Percentiles rank a stretch among this genome's conserved stretches.
These are phyloP conservation scores for Trichoderma orchidacearum DNA, from an alignment of 495 filamentous ascomycete species.

Conservation along the genomic window DNA sequence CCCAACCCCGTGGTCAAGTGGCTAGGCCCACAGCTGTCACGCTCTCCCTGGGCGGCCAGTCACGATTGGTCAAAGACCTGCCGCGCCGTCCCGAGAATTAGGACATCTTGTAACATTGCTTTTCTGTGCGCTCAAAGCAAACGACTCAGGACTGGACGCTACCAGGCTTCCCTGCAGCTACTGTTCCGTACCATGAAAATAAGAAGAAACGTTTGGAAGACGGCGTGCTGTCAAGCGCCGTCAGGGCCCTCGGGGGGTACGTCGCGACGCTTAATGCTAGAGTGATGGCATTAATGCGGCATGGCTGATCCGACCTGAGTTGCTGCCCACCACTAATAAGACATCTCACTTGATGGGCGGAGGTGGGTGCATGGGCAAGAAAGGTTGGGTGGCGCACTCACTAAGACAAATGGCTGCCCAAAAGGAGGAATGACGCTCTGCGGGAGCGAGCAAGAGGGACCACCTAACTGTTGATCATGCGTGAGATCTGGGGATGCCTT, in stretches of 20 bases:
- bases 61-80: not conserved
- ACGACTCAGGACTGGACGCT: not conserved
- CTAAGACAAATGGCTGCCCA: too few relatives aligned
- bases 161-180: not conserved
- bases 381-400: too few relatives aligned
- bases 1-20: not conserved
- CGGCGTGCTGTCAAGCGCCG: not conserved
- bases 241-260: not conserved
- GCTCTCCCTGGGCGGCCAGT: not conserved
- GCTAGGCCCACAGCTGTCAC: not conserved
- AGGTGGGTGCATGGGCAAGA: not conserved
- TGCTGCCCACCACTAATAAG: too few relatives aligned
- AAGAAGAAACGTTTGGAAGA: not conserved
- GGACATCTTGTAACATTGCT: not conserved
- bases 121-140: not conserved
- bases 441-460: not conserved
- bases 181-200: too few relatives aligned
- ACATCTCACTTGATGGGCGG: too few relatives aligned
- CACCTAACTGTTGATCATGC: not conserved
- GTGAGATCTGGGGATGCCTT: not conserved
- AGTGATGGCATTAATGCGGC: too few relatives aligned
- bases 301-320: too few relatives aligned
- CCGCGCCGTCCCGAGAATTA: not conserved
- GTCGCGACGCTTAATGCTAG: not conserved
- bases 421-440: not conserved